A percentile compares a stretch with the other conserved stretches of the same genome.
These are phyloP conservation scores for Globisporangium cystogenes DNA, from an alignment of 352 stramenopile genomes.

Conservation along the genomic window DNA sequence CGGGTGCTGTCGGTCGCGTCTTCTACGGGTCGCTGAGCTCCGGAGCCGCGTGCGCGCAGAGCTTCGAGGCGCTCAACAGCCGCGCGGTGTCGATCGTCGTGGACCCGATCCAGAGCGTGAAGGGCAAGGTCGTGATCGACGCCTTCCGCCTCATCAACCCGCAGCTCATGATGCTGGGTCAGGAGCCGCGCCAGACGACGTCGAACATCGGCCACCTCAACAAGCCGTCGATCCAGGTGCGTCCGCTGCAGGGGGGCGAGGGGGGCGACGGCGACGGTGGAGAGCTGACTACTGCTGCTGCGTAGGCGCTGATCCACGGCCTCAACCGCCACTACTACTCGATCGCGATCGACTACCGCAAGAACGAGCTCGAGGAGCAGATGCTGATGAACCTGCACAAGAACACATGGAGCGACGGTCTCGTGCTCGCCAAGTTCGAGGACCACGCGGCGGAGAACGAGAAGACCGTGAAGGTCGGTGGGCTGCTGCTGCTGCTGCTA, in stretches of 20 bases:
- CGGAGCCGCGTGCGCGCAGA: constrained; percentile 32
- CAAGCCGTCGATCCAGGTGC: constrained; percentile 96
- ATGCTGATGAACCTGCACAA: constrained; percentile 99
- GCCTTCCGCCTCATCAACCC: constrained; percentile 99
- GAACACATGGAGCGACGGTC: constrained; percentile 94
- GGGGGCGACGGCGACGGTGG: too few species aligned
- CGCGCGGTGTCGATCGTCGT: constrained; percentile 98
- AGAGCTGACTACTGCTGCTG: too few species aligned
- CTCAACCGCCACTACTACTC: constrained; percentile 99
- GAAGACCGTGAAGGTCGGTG: constrained; percentile 79
- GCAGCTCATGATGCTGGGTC: constrained; percentile 98
- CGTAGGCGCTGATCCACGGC: constrained; percentile 95
- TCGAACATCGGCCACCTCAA: constrained; percentile 99
- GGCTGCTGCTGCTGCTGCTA: too few species aligned
- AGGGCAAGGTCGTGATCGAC: constrained; percentile 99
- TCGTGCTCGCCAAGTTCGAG: constrained; percentile 95
- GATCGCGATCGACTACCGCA: constrained; percentile 96
- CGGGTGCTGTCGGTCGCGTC: too few species aligned
- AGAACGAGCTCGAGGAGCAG: constrained; percentile 99
- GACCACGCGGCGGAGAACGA: constrained; percentile 93
- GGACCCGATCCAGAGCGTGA: constrained; percentile 99
- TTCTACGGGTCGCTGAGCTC: not conserved
- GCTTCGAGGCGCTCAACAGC: constrained; percentile 98
- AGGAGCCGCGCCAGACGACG: constrained; percentile 97
- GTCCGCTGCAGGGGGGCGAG: too few species aligned